Base-by-base conservation (phyloP, 768 basidiomycete species). In the Pholiota molesta region DNA sequence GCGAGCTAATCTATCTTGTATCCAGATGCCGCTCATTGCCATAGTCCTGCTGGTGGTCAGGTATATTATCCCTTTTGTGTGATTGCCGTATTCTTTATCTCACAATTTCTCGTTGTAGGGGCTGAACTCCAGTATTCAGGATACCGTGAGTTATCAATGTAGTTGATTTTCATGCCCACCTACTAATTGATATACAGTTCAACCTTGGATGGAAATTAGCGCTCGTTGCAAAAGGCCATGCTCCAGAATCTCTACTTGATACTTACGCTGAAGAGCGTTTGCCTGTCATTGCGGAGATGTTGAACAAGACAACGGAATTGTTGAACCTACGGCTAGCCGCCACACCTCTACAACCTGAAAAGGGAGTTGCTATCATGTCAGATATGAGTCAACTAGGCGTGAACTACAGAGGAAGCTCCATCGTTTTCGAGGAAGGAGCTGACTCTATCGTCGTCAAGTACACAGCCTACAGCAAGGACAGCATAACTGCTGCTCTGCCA, bases 331-430 rank as follows among this genome's bases (percentile, higher is more conserved):
- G 39, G 19, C 21, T 37, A 39, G 55, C 28, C 62, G 64, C 16
- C 62, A 66, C 7, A 39, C 33, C 35, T 57, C 45, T 33, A 44
- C 21, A 51, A 31, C 53, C 47, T 17, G n/a, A 16, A 23, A n/a
- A 60, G 9, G 62, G 61, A 28, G 52, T 57, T 3, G 69, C 68
- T 68, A 62, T 68, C 9, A 62, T 67, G 19, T 59, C 59, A 2
- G 67, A 68, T 16, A 65, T 70, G 9, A 62, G 80, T 5, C 80
- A 82, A 69, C 77, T 84, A 26, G 83, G 81, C 9, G 33, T 85
- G 45, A 85, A 85, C 69, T 86, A 81, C 65, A 77, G 85, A 9
- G 77, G 78, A 69, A 85, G 84, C 65, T 62, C 78, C 0, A 73
- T 83, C 28, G 73, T 85, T 0, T 17, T 81, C 19, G 83, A 84